A percentile compares a stretch with the other conserved stretches of the same genome.
Evolutionary conservation across 75 land plant genomes (phyloP).

Genomic region (Pinus tabuliformis): DNA sequence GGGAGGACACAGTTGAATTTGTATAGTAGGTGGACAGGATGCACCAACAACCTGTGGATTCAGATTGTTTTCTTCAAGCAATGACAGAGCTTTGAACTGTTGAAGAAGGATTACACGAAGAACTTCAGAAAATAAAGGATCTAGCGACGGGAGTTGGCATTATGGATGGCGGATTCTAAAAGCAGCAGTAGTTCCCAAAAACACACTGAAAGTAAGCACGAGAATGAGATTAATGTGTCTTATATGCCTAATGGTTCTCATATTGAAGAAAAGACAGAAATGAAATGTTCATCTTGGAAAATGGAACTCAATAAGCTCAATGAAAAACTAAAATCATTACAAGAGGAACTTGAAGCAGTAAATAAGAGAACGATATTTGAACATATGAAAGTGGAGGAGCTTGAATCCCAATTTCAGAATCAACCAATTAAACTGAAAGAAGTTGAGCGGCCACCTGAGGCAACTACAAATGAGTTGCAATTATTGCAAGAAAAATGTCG

Average conservation of each 20-base stretch:
- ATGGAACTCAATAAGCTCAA: not conserved
- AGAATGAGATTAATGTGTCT: too few relatives aligned
- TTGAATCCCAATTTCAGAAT: not conserved
- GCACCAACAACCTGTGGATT: not conserved
- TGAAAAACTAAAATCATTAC: constrained; percentile 2
- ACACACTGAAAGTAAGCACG: too few relatives aligned
- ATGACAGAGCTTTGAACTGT: not conserved
- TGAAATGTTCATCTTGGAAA: not conserved
- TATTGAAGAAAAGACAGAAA: not conserved
- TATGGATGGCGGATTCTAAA: too few relatives aligned
- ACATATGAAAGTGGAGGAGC: not conserved
- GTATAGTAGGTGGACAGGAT: not conserved
- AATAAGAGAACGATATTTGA: not conserved
- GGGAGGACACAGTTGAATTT: not conserved
- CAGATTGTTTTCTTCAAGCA: constrained; percentile 6
- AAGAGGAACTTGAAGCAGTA: constrained; percentile 8
- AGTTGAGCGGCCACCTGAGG: not conserved
- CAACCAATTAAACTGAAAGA: constrained; percentile 4
- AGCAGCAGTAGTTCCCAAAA: too few relatives aligned
- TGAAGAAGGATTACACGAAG: not conserved
- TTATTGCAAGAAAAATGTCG: not conserved
- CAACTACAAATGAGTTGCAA: not conserved
- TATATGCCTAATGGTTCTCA: too few relatives aligned
- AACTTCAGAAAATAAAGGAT: too few relatives aligned
- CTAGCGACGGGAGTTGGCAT: too few relatives aligned